phyloP scores from a whole-genome alignment of 1,284 basidiomycete genomes.

The Naganishia cerealis region DNA sequence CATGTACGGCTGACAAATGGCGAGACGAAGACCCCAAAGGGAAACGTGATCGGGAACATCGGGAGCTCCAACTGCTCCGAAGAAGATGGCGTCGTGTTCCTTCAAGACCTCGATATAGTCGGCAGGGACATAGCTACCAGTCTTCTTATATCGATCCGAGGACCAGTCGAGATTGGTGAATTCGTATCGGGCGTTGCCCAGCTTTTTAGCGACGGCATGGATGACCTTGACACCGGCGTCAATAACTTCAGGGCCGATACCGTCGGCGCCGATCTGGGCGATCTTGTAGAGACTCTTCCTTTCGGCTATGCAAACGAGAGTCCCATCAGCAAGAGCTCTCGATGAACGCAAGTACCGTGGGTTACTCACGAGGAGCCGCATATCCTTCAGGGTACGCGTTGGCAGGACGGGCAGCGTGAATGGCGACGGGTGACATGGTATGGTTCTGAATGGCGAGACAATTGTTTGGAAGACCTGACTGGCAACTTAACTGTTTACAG shows the following conservation, averaged over 20 bases:
- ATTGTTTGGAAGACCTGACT: neutral
- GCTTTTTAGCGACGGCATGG: slow-evolving; percentile 49
- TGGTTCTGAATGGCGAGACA: slow-evolving; percentile 32
- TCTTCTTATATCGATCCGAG: slow-evolving; percentile 48
- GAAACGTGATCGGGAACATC: slow-evolving; percentile 60
- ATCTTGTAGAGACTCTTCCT: slow-evolving; percentile 54
- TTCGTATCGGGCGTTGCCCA: slow-evolving; percentile 43
- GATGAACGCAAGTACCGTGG: neutral
- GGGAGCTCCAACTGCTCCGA: slow-evolving; percentile 53
- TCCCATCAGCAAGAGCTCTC: slow-evolving; percentile 35
- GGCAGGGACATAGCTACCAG: slow-evolving; percentile 50
- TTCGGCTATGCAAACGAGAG: slow-evolving; percentile 41
- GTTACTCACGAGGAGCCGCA: slow-evolving; percentile 33
- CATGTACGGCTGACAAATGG: slow-evolving; percentile 56
- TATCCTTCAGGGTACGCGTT: slow-evolving; percentile 35
- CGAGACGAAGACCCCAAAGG: slow-evolving; percentile 58
- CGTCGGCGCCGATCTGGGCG: slow-evolving; percentile 63
- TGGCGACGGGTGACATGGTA: slow-evolving; percentile 11
- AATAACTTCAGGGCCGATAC: slow-evolving; percentile 60
- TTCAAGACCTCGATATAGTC: slow-evolving; percentile 48
- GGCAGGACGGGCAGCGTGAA: slow-evolving; percentile 6
- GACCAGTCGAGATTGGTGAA: slow-evolving; percentile 52
- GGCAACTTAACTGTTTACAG: too few species aligned
- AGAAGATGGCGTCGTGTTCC: slow-evolving; percentile 47
- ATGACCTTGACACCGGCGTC: slow-evolving; percentile 39